Evolutionary conservation across 2,329 filamentous ascomycete genomes (phyloP).

Genomic region (Orbilia brochopaga): DNA sequence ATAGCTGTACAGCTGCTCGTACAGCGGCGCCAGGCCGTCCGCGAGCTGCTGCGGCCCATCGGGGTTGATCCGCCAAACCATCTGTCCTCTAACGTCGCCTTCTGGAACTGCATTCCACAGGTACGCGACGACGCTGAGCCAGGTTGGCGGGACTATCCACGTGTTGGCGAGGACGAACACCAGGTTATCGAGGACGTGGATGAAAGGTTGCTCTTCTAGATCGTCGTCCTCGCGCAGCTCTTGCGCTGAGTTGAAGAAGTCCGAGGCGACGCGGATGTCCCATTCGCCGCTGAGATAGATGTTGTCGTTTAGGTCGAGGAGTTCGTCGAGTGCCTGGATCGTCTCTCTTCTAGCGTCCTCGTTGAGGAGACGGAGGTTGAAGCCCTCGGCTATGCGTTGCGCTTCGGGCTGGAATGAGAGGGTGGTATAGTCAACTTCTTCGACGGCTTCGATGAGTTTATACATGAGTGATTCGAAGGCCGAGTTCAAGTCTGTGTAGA

Average conservation of each 20-base stretch:
- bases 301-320: background rate
- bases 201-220: no score
- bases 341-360: background rate
- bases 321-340: background rate
- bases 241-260: no score
- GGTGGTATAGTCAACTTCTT: background rate
- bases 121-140: background rate
- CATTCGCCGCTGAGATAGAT: background rate
- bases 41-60: slow-evolving; percentile 12
- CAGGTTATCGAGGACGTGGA: no score
- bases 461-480: background rate
- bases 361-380: slow-evolving; percentile 15
- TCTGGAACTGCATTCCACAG: background rate
- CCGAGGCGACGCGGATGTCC: background rate
- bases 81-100: background rate
- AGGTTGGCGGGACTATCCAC: no score
- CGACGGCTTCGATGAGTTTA: background rate
- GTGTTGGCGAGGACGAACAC: no score
- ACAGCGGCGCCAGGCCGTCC: slow-evolving; percentile 1
- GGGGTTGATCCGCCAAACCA: background rate
- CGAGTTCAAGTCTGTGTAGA: no score
- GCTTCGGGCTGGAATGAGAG: slow-evolving; percentile 3
- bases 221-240: no score
- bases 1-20: background rate
- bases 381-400: background rate